Evolutionary conservation across 75 land plant genomes (phyloP), one percentile per base, ranked within the genome.

Genomic region (Larix kaempferi): DNA sequence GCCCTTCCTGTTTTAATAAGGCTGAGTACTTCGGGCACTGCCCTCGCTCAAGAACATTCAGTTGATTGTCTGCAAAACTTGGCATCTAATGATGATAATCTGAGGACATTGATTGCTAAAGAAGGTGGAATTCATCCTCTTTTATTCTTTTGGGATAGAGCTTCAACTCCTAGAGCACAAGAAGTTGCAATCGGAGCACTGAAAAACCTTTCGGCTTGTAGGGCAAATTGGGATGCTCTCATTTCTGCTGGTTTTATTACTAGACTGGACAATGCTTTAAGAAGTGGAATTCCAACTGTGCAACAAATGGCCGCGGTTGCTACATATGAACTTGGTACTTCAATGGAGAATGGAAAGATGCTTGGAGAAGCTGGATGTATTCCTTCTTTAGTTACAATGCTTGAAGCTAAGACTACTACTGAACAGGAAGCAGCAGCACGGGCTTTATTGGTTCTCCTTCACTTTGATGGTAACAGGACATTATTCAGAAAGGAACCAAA

Each of bases 31-130:
- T 94, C 94, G 1, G 99, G 96, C 2, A 94, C 99, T 27, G 57
- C 83, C 1, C 74, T 79, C 13, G 91, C 99, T 0, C 92, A 87
- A 59, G 96, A 96, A 77, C 82, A 94, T 69, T 85, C 91, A 22
- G 83, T 88, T 71, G 97, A 85, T 21, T 89, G 95, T 76, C 72
- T 94, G 67, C 82, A 84, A 60, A 94, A 90, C 88, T 77, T 96
- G 79, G 81, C 89, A 2, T 55, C 80, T 6, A 77, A 29, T 37
- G 86, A 83, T 59, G 85, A 85, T 19, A 82, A 75, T 73, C 59
- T 90, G 69, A 87, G 89, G 86, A 65, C 86, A 37, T 17, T 73
- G 77, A 77, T 96, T 49, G 86, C 75, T 39, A 81, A 79, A 61
- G 86, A 89, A 74, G 94, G 93, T 1, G 93, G 79, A 17, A 78